Base-by-base conservation (phyloP, 2,329 filamentous ascomycete species). In the Colletotrichum australisinense region DNA sequence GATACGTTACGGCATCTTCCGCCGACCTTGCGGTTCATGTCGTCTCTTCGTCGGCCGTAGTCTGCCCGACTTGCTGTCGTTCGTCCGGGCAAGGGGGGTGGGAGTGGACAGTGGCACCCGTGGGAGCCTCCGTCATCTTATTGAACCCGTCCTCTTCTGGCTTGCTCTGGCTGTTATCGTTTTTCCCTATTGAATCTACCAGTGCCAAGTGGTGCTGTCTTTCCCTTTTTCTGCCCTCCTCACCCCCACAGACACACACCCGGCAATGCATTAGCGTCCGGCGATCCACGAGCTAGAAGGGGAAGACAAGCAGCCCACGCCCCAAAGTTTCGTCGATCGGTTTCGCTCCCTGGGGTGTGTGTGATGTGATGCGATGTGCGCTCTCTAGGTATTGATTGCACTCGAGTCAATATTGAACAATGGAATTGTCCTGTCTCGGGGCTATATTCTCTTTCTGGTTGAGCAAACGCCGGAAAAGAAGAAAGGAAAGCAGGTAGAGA, bases 271-370 rank as follows among this genome's bases (percentile, higher is more conserved):
- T 59, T 72, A 72, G 65, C 69, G 59, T 64, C 24, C 42, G 65
- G 30, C 59, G 69, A 72, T 72, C 69, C 53, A 63, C n/a, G 65
- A 69, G 69, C 52, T 72, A 69, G 65, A 30, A 42, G 35, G 35
- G 35, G 35, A 66, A 38, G 49, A 46, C 42, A 46, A 38, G 42
- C 35, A 46, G 60, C 16, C 38, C 57, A 62, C 49, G 64, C 52
- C 42, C 52, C 57, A 63, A 63, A 63, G 68, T 72, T 72, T 68
- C 49, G 69, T 68, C 64, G 69, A 72, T 72, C 69, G 22, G 35
- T 68, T 28, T 38, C 24, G 16, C 24, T 42, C n/a, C 62, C 14
- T 62, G 62, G 62, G 42, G 7, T 53, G 52, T 56, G 53, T 46
- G 38, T 46, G 42, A 16, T 46, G 16, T 46, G 42, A 46, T 46